These are phyloP conservation scores for Acacia crassicarpa DNA, from an alignment of 306 rosid genomes.

Conservation along the genomic window DNA sequence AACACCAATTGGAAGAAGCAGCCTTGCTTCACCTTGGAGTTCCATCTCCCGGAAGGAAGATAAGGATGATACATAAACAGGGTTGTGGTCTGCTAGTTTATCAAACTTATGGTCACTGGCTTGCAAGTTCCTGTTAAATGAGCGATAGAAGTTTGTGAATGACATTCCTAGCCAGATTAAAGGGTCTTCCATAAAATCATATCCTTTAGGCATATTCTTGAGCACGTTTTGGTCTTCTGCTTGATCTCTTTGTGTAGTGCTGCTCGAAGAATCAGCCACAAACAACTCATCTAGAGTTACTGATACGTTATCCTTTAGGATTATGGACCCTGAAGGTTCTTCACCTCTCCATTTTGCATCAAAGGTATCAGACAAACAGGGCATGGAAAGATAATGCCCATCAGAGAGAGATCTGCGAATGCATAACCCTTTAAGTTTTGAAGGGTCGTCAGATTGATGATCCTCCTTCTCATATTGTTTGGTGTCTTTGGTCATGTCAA, in stretches of 20 bases:
- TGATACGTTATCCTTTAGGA: conserved; percentile 40
- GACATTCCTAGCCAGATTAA: conserved; percentile 73
- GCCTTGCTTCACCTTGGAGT: conserved; percentile 74
- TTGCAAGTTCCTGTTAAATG: conserved; percentile 59
- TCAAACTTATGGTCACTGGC: conserved; percentile 59
- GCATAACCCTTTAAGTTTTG: conserved; percentile 40
- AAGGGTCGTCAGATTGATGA: conserved; percentile 33
- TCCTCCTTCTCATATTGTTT: conserved; percentile 39
- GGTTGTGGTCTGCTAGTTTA: conserved; percentile 53
- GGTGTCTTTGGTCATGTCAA: conserved; percentile 19
- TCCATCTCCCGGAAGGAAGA: conserved; percentile 72
- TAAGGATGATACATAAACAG: conserved; percentile 68
- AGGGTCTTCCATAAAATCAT: conserved; percentile 57
- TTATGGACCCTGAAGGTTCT: conserved; percentile 46
- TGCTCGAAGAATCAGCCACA: conserved; percentile 45
- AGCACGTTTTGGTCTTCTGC: conserved; percentile 49
- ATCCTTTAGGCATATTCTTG: conserved; percentile 47
- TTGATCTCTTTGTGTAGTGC: conserved; percentile 38
- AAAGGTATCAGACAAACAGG: conserved; percentile 79
- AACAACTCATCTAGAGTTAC: conserved; percentile 42
- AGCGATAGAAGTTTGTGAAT: conserved; percentile 69
- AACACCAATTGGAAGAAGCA: conserved; percentile 71
- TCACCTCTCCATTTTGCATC: conserved; percentile 90
- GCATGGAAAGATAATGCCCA: conserved; percentile 52
- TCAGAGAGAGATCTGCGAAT: conserved; percentile 66